Conservation (phyloP, 305 asterid species). For the Fraxinus albicans region DNA sequence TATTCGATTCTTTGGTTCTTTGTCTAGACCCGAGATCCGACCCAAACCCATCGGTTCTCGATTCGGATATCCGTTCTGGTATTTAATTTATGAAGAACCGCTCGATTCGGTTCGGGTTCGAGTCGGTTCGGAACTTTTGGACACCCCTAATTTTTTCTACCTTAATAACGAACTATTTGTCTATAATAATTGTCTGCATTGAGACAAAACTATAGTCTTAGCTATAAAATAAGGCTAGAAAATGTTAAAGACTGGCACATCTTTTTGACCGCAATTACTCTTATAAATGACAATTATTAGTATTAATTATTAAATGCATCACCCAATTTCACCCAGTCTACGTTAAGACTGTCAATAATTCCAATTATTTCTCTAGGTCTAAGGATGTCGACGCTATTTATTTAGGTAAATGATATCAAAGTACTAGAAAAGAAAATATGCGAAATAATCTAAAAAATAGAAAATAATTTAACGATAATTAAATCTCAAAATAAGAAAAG, state of each 20-base stretch:
- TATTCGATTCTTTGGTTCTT: no score
- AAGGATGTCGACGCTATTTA: background rate
- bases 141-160: background rate
- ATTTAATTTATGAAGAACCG: no score
- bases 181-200: background rate
- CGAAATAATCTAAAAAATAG: background rate
- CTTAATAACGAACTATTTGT: background rate
- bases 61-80: no score
- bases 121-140: no score
- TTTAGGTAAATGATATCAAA: background rate
- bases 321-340: background rate
- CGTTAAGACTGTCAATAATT: background rate
- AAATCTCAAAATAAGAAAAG: background rate
- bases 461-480: background rate
- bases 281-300: background rate
- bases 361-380: background rate
- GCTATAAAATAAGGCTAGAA: background rate
- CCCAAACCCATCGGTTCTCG: no score
- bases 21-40: no score
- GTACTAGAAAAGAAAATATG: background rate
- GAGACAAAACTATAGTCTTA: slow-evolving; percentile 7
- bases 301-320: background rate
- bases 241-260: background rate
- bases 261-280: background rate
- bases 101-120: no score